Conservation (phyloP, 768 basidiomycete genomes). For the Suillus decipiens region DNA sequence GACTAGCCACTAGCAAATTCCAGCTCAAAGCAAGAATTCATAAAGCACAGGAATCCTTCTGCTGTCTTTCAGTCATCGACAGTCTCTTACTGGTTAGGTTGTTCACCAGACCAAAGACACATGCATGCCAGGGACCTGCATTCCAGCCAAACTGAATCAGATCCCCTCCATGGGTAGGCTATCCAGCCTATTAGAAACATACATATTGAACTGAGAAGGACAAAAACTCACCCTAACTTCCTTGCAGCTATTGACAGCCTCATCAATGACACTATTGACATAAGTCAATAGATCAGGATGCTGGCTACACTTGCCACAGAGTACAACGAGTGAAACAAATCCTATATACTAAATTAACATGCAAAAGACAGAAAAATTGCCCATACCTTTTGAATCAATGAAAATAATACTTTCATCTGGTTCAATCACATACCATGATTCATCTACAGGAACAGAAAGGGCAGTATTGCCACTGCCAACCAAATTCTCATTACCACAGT, state of each 20-base stretch:
- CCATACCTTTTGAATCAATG: not conserved
- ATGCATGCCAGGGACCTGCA: not conserved
- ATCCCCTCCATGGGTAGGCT: constrained; percentile 1
- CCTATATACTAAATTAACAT: not conserved
- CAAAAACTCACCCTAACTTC: not conserved
- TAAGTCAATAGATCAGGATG: not conserved
- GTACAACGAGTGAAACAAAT: not conserved
- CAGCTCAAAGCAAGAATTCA: not conserved
- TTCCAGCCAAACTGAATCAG: not conserved
- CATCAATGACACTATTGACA: not conserved
- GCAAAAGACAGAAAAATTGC: not conserved
- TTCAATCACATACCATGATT: not conserved
- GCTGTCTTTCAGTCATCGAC: not conserved
- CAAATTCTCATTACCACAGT: too few species aligned
- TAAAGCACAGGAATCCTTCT: not conserved
- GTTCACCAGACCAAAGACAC: constrained; percentile 8
- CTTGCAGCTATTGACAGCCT: not conserved
- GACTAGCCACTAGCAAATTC: not conserved
- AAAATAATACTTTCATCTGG: not conserved
- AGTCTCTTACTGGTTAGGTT: not conserved
- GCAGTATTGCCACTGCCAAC: too few species aligned
- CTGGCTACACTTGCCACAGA: not conserved
- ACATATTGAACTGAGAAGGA: not conserved
- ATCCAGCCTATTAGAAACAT: not conserved
- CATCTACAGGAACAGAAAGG: not conserved